A percentile compares a stretch with the other conserved stretches of the same genome.
Evolutionary conservation across 2,329 filamentous ascomycete species (phyloP).

Genomic region (Cladosporium sp.): DNA sequence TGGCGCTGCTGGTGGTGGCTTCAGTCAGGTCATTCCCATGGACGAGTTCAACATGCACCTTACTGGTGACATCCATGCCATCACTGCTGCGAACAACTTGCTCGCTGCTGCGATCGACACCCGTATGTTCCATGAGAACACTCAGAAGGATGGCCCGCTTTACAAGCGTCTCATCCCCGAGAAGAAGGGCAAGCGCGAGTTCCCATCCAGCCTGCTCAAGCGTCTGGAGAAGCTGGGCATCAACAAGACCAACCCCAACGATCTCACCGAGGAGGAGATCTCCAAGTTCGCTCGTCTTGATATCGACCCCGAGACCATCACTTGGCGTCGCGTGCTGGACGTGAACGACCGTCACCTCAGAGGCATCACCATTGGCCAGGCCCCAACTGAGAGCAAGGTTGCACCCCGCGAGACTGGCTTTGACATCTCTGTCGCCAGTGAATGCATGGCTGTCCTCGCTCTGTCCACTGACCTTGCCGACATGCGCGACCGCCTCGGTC

Average conservation of each 20-base stretch:
- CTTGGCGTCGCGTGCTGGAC: constrained; percentile 91
- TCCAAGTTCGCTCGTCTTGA: constrained; percentile 84
- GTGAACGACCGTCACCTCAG: constrained; percentile 95
- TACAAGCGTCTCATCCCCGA: constrained; percentile 82
- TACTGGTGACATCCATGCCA: constrained; percentile 96
- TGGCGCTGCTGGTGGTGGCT: constrained; percentile 91
- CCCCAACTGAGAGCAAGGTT: constrained; percentile 78
- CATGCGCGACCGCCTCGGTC: constrained; percentile 86
- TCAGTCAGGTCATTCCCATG: constrained; percentile 99
- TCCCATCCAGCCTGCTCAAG: constrained; percentile 86
- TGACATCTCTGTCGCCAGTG: constrained; percentile 94
- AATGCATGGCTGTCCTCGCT: constrained; percentile 97
- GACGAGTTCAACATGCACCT: constrained; percentile 98
- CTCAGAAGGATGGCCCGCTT: constrained; percentile 82
- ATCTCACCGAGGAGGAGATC: constrained; percentile 86
- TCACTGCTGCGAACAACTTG: constrained; percentile 94
- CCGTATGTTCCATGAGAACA: constrained; percentile 95
- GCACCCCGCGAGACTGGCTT: constrained; percentile 86
- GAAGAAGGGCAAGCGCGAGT: constrained; percentile 85
- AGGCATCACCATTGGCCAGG: constrained; percentile 81
- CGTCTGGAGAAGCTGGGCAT: constrained; percentile 94
- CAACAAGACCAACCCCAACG: constrained; percentile 86
- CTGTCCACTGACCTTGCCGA: constrained; percentile 82
- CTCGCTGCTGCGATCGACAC: constrained; percentile 95
- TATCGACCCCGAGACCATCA: constrained; percentile 95